Conservation (phyloP, 164 flowering plant genomes). For the Taxillus chinensis region DNA sequence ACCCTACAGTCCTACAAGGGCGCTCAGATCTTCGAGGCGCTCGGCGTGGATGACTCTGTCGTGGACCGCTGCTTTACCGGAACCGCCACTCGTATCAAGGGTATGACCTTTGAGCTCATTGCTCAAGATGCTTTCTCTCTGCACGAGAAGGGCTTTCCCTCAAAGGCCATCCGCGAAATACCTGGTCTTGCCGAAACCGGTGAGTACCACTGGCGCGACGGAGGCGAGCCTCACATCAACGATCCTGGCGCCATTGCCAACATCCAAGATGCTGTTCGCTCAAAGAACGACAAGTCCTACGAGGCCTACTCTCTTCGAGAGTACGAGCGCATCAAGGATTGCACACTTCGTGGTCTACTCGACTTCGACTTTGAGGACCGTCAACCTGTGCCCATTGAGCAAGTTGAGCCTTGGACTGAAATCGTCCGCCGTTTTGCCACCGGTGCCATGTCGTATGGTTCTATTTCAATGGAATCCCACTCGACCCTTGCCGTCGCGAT, state of each 20-base stretch:
- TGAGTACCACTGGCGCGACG: conserved; percentile 97
- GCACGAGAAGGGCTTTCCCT: conserved; percentile 92
- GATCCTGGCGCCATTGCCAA: conserved; percentile 97
- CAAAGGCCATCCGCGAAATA: conserved; percentile 67
- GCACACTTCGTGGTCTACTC: conserved; percentile 90
- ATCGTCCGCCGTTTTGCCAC: conserved; percentile 96
- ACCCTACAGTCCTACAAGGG: conserved; percentile 98
- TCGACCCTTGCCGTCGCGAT: conserved; percentile 76
- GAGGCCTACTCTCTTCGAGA: conserved; percentile 84
- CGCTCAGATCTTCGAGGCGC: conserved; percentile 98
- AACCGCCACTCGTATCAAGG: conserved; percentile 98
- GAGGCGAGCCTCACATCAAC: conserved; percentile 90
- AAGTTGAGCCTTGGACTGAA: conserved; percentile 95
- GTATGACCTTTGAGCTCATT: conserved; percentile 95
- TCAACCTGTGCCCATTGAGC: conserved; percentile 58
- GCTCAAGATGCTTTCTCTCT: conserved; percentile 75
- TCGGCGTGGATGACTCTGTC: conserved; percentile 94
- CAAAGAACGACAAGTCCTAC: conserved; percentile 83
- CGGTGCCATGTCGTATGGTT: conserved; percentile 98
- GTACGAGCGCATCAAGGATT: conserved; percentile 72
- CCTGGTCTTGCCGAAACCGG: conserved; percentile 93
- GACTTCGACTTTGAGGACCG: conserved; percentile 75
- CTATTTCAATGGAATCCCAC: conserved; percentile 88
- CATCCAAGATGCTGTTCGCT: conserved; percentile 88
- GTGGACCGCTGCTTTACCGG: conserved; percentile 82